Conservation (phyloP, 257 asterid genomes). For the Capsicum chinense region DNA sequence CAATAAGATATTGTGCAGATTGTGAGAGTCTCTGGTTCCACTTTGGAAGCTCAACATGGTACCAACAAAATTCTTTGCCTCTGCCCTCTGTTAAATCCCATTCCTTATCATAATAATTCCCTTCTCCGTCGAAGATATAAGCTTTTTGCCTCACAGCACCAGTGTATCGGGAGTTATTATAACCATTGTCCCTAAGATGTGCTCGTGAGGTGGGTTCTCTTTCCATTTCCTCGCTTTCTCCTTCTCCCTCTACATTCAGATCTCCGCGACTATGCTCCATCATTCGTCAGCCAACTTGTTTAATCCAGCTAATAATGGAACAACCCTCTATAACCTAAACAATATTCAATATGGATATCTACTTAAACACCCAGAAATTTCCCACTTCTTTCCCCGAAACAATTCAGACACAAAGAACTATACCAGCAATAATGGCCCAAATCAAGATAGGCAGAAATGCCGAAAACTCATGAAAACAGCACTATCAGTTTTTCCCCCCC, state of each 20-base stretch:
- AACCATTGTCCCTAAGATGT: constrained; percentile 32
- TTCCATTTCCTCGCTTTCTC: constrained; percentile 57
- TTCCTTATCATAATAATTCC: constrained; percentile 77
- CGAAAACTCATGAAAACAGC: constrained; percentile 6
- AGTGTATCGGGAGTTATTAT: constrained; percentile 41
- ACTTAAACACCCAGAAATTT: background rate
- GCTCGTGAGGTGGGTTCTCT: constrained; percentile 39
- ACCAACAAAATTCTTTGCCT: constrained; percentile 97
- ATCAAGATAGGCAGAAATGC: constrained; percentile 17
- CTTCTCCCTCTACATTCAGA: constrained; percentile 42
- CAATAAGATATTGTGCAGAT: constrained; percentile 83
- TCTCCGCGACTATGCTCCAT: constrained; percentile 60
- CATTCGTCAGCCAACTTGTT: background rate
- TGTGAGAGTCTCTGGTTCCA: constrained; percentile 79
- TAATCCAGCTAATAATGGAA: background rate
- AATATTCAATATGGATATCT: background rate
- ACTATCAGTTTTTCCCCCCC: background rate
- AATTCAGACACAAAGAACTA: constrained; percentile 6
- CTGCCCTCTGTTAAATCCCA: constrained; percentile 84
- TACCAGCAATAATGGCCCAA: background rate
- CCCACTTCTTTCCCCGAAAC: background rate
- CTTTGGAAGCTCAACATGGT: constrained; percentile 93
- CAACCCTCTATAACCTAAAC: background rate
- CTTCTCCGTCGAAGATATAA: constrained; percentile 90
- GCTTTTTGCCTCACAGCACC: constrained; percentile 75